Base-by-base conservation (phyloP, 306 rosid species). In the Sicyos edulis region DNA sequence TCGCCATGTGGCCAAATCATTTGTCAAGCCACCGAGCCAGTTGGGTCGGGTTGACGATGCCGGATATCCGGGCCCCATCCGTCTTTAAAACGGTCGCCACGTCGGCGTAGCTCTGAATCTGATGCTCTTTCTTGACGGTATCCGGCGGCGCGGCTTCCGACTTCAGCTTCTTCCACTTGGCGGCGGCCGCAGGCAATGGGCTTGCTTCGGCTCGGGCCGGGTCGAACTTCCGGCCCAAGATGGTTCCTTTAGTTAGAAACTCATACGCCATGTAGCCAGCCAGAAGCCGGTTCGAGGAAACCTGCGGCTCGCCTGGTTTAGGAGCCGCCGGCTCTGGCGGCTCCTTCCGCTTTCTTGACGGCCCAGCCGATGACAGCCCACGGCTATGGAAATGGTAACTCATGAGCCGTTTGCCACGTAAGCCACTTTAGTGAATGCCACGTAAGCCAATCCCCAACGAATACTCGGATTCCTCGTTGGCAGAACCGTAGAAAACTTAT, bases 261-360 rank as follows among this genome's bases (percentile, higher is more conserved):
- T 91, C 91, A 63, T 82, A 82, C 44, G 97, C 96, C 73, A 91
- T 86, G 76, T 80, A 89, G 10, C 97, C 93, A 22, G 93, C 96
- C 74, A 91, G 70, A 5, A 91, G 87, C 82, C 74, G 75, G 57
- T 84, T 91, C 5, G 88, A 78, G 1, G 70, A n/a, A 0, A 29
- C 22, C 13, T 21, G 6, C 34, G 80, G 79, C 80, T 78, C 81
- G 0, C 3, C 45, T 4, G 59, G 72, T 75, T 74, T 67, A n/a
- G 26, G 45, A 57, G 74, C 60, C 34, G 54, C 20, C 53, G 54
- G 72, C 57, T 47, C 72, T 26, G 29, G 29, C 29, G 29, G 29
- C 29, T 26, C 29, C 72, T 68, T 68, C 20, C 72, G 37, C 17
- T 68, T 68, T 22, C 32, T 68, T 3, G 72, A 68, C 57, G 72